Percentiles rank a stretch among this genome's conserved stretches.
Conservation (phyloP, 768 basidiomycete genomes). For the Flagelloscypha sp. region DNA sequence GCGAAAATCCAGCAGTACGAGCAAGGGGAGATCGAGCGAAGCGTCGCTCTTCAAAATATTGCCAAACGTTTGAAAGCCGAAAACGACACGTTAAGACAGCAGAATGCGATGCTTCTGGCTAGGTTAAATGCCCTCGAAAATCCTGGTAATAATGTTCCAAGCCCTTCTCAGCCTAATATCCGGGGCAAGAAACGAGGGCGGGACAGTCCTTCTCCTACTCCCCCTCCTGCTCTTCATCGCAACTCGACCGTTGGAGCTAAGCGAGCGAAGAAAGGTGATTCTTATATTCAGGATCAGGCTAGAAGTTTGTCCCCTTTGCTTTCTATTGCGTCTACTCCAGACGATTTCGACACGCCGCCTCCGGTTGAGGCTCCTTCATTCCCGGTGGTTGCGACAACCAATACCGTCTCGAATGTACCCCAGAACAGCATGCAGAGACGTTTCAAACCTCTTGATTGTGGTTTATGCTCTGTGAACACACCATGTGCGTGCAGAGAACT, state of each 20-base stretch:
- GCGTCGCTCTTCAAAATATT: constrained; percentile 73
- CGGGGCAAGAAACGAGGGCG: constrained; percentile 57
- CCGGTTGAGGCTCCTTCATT: constrained; percentile 24
- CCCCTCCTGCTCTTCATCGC: constrained; percentile 15
- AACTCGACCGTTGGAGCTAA: no score
- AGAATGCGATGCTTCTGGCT: constrained; percentile 57
- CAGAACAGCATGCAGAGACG: constrained; percentile 20
- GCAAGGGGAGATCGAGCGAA: constrained; percentile 85
- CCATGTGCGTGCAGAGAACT: constrained; percentile 76
- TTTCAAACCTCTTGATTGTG: constrained; percentile 54
- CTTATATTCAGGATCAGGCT: no score
- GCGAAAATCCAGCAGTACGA: constrained; percentile 79
- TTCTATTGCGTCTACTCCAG: constrained; percentile 46
- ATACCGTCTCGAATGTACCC: constrained; percentile 22
- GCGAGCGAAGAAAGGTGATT: no score
- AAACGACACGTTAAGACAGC: constrained; percentile 63
- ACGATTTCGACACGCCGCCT: constrained; percentile 28
- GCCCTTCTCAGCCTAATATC: no score
- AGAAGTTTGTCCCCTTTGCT: constrained; percentile 30
- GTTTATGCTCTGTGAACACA: constrained; percentile 62
- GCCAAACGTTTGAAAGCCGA: constrained; percentile 84
- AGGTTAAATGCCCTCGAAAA: no score
- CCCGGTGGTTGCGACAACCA: constrained; percentile 26
- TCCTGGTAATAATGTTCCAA: no score
- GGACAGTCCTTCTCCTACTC: constrained; percentile 38